Percentiles rank a stretch among this genome's conserved stretches.
Conservation (phyloP, 106 monocot genomes). For the Hemerocallis citrina region DNA sequence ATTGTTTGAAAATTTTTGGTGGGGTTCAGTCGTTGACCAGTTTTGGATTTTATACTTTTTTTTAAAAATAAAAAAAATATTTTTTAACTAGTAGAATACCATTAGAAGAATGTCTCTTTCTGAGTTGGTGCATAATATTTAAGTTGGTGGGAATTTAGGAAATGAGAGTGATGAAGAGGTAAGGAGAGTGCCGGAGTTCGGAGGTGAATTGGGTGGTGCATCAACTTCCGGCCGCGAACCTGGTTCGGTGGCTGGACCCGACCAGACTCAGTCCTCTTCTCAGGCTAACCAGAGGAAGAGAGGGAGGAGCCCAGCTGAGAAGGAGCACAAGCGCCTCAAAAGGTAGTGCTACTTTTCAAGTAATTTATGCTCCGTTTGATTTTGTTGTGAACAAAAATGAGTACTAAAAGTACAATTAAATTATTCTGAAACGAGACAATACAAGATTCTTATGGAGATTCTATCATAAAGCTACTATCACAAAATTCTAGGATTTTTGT, state of each 20-base stretch:
- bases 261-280: slow-evolving; percentile 20
- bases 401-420: too few species aligned
- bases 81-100: neutral
- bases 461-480: too few species aligned
- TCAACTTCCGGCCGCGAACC: slow-evolving; percentile 37
- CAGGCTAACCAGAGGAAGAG: slow-evolving; percentile 49
- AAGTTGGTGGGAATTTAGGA: slow-evolving; percentile 16
- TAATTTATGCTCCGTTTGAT: too few species aligned
- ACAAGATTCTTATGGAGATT: too few species aligned
- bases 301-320: slow-evolving; percentile 62
- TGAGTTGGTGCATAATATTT: too few species aligned
- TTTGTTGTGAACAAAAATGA: too few species aligned
- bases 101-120: too few species aligned
- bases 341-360: too few species aligned
- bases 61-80: neutral
- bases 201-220: slow-evolving; percentile 26
- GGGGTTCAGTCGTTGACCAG: too few species aligned
- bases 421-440: too few species aligned
- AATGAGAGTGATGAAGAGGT: slow-evolving; percentile 82
- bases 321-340: slow-evolving; percentile 88
- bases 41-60: neutral
- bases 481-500: too few species aligned
- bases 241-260: slow-evolving; percentile 14
- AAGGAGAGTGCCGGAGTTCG: slow-evolving; percentile 67
- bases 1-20: neutral